Base-by-base conservation (phyloP, 371 early-diverging fungal species). In the Mucor lusitanicus region DNA sequence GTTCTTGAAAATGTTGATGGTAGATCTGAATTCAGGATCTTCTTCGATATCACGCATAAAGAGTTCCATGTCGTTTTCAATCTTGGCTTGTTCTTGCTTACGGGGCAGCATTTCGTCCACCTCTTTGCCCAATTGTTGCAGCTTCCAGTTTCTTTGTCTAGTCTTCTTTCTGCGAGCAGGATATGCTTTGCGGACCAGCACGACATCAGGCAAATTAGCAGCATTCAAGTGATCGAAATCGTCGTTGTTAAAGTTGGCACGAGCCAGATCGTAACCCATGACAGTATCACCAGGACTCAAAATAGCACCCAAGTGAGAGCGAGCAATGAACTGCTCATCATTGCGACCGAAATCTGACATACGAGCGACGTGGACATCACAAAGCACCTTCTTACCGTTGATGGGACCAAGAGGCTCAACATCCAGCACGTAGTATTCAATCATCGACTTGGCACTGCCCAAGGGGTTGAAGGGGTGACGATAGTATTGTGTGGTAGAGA, bases 21-120 rank as follows among this genome's bases (percentile, higher is more conserved):
- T 93, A 58, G 92, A 89, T 69, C 99, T 88, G 73, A 97, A 87
- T 80, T 98, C 98, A 27, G 92, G 87, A 86, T 98, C 98, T 84
- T 97, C 98, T 82, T 98, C 98, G 59, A 98, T 84, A 80, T 98
- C 99, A 69, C 94, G 88, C 88, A 95, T 85, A 85, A 96, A 96
- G 79, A 90, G 65, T 73, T 96, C 96, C 74, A 89, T 91, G 61
- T 96, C 96, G 50, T 85, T 78, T 71, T 93, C 92, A 65, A 87
- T 84, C 72, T 86, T 86, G 56, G 89, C 89, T 73, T 85, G 81
- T 37, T 91, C 94, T 71, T 88, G 88, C 68, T 90, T 90, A 73
- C 92, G 90, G 50, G 87, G 85, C 17, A 88, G 75, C 79, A 94
- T 88, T 32, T 90, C 93, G 53, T 92, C 94, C 63, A 91, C 90